Conservation (phyloP, 495 filamentous ascomycete species). For the Podospora australis region DNA sequence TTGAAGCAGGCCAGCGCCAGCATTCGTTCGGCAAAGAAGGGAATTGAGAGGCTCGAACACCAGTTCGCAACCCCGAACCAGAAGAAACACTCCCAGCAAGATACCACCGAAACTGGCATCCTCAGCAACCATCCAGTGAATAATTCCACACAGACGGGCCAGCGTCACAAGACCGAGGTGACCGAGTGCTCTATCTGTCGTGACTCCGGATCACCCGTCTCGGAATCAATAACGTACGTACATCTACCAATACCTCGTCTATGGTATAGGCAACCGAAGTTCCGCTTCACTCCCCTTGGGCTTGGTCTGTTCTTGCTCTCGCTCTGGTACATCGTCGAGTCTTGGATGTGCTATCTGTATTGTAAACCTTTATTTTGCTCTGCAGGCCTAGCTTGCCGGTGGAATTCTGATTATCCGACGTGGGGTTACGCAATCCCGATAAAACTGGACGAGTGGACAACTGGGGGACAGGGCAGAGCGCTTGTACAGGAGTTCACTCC, state of each 20-base stretch:
- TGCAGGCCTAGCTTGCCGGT: slow-evolving; percentile 36
- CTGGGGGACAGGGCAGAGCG: slow-evolving; percentile 35
- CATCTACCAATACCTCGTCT: slow-evolving; percentile 53
- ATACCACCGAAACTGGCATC: no score
- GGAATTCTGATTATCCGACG: slow-evolving; percentile 45
- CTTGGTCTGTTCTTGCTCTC: slow-evolving; percentile 41
- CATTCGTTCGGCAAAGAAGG: slow-evolving; percentile 60
- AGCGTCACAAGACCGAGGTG: not conserved
- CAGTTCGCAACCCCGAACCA: slow-evolving; percentile 44
- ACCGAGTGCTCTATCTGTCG: slow-evolving; percentile 13
- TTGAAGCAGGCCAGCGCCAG: slow-evolving; percentile 53
- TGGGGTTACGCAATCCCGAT: slow-evolving; percentile 50
- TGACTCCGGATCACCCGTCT: not conserved
- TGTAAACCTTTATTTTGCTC: slow-evolving; percentile 50
- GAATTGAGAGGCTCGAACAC: slow-evolving; percentile 59
- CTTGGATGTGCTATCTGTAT: slow-evolving; percentile 54
- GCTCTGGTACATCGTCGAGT: slow-evolving; percentile 55
- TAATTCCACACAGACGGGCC: not conserved
- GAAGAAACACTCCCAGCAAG: slow-evolving; percentile 11
- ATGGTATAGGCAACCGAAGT: slow-evolving; percentile 40
- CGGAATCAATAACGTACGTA: slow-evolving; percentile 22
- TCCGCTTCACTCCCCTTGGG: slow-evolving; percentile 54
- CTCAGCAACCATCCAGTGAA: no score
- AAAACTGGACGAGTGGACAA: slow-evolving; percentile 50
- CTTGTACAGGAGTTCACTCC: slow-evolving; percentile 23